Evolutionary conservation across 1,284 basidiomycete genomes (phyloP).

Genomic region (Cutaneotrichosporon sp.): DNA sequence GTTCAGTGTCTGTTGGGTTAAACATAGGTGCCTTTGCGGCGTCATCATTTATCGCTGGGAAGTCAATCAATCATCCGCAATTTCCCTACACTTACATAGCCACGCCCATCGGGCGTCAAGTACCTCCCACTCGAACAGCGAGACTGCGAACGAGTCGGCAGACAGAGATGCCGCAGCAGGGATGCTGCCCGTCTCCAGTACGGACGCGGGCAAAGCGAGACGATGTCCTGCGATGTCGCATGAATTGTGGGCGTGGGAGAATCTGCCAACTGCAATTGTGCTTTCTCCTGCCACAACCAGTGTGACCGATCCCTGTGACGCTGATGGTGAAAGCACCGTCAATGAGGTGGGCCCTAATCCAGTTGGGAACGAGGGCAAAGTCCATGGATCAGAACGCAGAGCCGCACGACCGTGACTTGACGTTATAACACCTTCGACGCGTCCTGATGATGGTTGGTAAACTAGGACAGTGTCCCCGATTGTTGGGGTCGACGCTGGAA

Average conservation of each 20-base stretch:
- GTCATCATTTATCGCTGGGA: slow-evolving; percentile 2
- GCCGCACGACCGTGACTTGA: not conserved
- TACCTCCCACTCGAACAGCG: no score
- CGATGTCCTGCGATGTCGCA: no score
- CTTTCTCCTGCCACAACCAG: not conserved
- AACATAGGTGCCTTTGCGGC: slow-evolving; percentile 2
- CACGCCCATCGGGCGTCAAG: slow-evolving; percentile 33
- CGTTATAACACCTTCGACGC: not conserved
- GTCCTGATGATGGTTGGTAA: not conserved
- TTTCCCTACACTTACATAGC: slow-evolving; percentile 31
- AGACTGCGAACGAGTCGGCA: no score
- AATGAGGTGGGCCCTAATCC: no score
- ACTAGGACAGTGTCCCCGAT: not conserved
- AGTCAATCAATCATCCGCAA: no score
- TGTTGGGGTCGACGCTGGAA: not conserved
- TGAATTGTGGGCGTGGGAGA: no score
- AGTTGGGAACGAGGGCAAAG: not conserved
- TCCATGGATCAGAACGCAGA: not conserved
- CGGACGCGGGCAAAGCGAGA: no score
- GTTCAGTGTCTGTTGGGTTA: slow-evolving; percentile 10
- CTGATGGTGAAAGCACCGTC: no score
- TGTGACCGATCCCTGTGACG: not conserved
- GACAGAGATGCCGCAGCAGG: no score
- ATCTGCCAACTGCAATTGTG: not conserved
- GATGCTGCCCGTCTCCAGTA: no score